These are phyloP conservation scores for Globisporangium cystogenes DNA, from an alignment of 352 stramenopile species.

Conservation along the genomic window DNA sequence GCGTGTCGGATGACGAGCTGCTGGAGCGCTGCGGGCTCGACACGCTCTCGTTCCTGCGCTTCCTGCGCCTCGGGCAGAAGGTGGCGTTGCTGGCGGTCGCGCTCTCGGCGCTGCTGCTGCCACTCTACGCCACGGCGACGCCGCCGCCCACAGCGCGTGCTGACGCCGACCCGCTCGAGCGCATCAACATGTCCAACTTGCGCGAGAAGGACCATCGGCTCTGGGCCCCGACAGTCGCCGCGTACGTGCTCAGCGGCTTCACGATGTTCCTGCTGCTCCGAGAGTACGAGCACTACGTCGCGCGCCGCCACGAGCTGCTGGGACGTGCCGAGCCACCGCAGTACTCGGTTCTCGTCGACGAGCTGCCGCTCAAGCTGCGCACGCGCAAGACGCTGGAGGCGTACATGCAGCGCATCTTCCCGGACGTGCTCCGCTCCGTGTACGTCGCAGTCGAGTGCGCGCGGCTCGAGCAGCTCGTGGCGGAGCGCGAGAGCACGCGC, in stretches of 20 bases:
- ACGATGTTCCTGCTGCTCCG: constrained; percentile 48
- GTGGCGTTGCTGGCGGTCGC: constrained; percentile 52
- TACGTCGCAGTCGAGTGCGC: constrained; percentile 70
- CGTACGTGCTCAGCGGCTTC: constrained; percentile 50
- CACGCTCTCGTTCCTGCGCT: constrained; percentile 66
- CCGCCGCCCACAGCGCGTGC: constrained; percentile 13
- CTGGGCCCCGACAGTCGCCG: constrained; percentile 52
- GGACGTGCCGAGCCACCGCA: constrained; percentile 44
- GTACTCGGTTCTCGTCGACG: constrained; percentile 73
- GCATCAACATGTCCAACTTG: constrained; percentile 79
- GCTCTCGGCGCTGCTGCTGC: constrained; percentile 57
- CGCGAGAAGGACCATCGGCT: constrained; percentile 35
- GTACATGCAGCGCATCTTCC: constrained; percentile 74
- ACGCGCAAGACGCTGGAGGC: constrained; percentile 53
- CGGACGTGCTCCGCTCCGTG: constrained; percentile 45
- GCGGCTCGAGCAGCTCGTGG: constrained; percentile 44
- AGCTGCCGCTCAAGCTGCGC: constrained; percentile 55
- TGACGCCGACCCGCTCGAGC: constrained; percentile 41
- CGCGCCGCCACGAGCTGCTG: constrained; percentile 53
- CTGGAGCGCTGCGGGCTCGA: constrained; percentile 69
- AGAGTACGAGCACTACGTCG: constrained; percentile 65
- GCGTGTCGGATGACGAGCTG: constrained; percentile 55
- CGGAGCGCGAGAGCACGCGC: constrained; percentile 39
- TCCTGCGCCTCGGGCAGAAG: constrained; percentile 63
- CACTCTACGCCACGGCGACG: constrained; percentile 56